Conservation (phyloP, 352 stramenopile species). For the Pythium guiyangense region DNA sequence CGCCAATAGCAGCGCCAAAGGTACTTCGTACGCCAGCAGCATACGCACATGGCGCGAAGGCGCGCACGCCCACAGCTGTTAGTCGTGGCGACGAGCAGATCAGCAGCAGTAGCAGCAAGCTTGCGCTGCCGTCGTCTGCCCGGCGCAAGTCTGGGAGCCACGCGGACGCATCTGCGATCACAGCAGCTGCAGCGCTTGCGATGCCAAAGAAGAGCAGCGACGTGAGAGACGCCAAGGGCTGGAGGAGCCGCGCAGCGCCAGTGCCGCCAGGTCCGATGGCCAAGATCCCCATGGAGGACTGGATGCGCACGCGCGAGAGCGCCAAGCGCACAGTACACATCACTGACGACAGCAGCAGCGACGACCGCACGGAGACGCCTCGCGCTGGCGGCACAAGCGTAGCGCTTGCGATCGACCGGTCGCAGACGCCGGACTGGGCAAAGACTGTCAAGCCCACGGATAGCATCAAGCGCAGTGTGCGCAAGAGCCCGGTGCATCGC, state of each 20-base stretch:
- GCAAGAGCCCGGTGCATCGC: slow-evolving; percentile 11
- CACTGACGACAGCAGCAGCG: slow-evolving; percentile 5
- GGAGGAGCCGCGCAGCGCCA: slow-evolving; percentile 43
- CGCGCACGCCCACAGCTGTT: not conserved
- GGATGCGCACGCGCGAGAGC: slow-evolving; percentile 62
- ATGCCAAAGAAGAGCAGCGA: slow-evolving; percentile 7
- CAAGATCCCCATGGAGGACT: slow-evolving; percentile 59
- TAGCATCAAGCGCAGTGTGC: not conserved
- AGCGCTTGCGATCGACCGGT: slow-evolving; percentile 37
- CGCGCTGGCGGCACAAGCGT: not conserved
- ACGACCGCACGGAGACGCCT: not conserved
- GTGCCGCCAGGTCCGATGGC: slow-evolving; percentile 45
- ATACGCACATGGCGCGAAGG: not conserved
- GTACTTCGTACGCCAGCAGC: not conserved
- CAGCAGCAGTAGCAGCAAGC: not conserved
- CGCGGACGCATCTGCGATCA: not conserved
- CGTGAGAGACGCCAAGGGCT: slow-evolving; percentile 22
- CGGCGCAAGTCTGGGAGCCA: not conserved
- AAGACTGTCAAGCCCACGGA: slow-evolving; percentile 25
- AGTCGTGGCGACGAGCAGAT: not conserved
- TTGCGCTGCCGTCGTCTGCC: no score
- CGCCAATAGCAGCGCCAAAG: slow-evolving; percentile 9
- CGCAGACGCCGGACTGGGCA: slow-evolving; percentile 59
- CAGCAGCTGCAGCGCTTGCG: not conserved
- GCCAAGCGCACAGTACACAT: slow-evolving; percentile 43